phyloP scores from a whole-genome alignment of 345 rosid genomes.

The Sonneratia caseolaris region DNA sequence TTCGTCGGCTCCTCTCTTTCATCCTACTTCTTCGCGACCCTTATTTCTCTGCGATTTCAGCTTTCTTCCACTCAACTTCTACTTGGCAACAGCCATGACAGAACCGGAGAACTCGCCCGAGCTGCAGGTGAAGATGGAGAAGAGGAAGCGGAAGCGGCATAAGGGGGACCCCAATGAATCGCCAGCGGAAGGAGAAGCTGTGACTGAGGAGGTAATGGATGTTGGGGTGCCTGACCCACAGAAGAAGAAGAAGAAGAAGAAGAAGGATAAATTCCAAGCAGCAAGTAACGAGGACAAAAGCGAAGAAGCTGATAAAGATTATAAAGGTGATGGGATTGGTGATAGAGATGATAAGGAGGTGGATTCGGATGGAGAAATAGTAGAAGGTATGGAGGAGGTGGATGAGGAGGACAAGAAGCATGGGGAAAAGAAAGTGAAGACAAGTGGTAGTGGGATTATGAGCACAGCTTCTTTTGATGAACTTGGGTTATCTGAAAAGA shows the following conservation, averaged over 20 bases:
- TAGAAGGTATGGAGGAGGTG: background rate
- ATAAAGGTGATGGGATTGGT: background rate
- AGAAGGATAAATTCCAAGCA: constrained; percentile 3
- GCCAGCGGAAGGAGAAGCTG: background rate
- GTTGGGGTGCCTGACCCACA: background rate
- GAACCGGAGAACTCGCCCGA: constrained; percentile 1
- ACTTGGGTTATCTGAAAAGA: constrained; percentile 55
- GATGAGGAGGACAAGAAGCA: constrained; percentile 16
- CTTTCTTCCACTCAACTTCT: background rate
- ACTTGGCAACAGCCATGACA: constrained; percentile 2
- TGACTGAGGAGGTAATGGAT: background rate
- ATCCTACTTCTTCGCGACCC: background rate
- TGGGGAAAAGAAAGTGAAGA: constrained; percentile 17
- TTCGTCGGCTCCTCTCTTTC: too few species aligned
- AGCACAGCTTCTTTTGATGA: constrained; percentile 64
- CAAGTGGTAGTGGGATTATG: constrained; percentile 59
- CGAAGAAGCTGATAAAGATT: constrained; percentile 7
- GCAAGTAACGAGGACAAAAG: background rate
- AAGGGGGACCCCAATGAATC: background rate
- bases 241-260: constrained; percentile 9
- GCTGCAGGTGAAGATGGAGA: background rate
- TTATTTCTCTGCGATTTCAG: background rate
- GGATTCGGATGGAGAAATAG: background rate
- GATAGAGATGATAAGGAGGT: background rate
- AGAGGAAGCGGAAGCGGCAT: constrained; percentile 10